phyloP scores from a whole-genome alignment of 2,329 filamentous ascomycete genomes.

The Thielaviopsis populi region DNA sequence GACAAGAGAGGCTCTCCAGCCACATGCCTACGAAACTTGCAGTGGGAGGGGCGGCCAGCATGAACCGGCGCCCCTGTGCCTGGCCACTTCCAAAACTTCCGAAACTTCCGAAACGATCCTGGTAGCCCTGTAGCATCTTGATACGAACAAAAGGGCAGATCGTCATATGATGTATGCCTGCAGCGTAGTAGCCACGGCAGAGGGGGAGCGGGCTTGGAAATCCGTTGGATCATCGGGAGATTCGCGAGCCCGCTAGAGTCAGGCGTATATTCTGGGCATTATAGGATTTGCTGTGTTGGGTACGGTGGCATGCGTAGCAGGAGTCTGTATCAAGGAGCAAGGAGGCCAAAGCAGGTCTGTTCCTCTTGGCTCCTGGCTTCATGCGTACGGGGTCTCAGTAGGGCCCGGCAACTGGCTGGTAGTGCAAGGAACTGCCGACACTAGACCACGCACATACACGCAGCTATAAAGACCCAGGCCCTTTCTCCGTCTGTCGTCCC shows the following conservation, averaged over 20 bases:
- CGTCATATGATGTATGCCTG: not conserved
- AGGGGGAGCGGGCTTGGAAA: not conserved
- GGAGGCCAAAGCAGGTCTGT: not conserved
- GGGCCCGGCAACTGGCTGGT: too few relatives aligned
- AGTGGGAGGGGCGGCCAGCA: too few relatives aligned
- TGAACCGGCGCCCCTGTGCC: too few relatives aligned
- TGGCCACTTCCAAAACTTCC: too few relatives aligned
- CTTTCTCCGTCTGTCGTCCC: not conserved
- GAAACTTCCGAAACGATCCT: too few relatives aligned
- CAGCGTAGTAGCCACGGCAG: not conserved
- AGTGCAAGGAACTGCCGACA: too few relatives aligned
- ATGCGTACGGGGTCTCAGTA: too few relatives aligned
- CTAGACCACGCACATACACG: not conserved
- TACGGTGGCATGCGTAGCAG: not conserved
- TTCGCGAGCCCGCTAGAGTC: not conserved
- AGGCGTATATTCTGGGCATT: not conserved
- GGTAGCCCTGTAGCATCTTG: too few relatives aligned
- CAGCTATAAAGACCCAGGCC: not conserved
- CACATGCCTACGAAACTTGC: too few relatives aligned
- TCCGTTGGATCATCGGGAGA: not conserved
- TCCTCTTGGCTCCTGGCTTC: not conserved
- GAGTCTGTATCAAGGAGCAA: not conserved
- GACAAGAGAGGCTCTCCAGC: too few relatives aligned
- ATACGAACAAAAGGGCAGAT: not conserved
- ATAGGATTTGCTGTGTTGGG: not conserved